A percentile compares a stretch with the other conserved stretches of the same genome.
These are phyloP conservation scores for Talaromyces funiculosus DNA, from an alignment of 2,329 filamentous ascomycete species.

Conservation along the genomic window DNA sequence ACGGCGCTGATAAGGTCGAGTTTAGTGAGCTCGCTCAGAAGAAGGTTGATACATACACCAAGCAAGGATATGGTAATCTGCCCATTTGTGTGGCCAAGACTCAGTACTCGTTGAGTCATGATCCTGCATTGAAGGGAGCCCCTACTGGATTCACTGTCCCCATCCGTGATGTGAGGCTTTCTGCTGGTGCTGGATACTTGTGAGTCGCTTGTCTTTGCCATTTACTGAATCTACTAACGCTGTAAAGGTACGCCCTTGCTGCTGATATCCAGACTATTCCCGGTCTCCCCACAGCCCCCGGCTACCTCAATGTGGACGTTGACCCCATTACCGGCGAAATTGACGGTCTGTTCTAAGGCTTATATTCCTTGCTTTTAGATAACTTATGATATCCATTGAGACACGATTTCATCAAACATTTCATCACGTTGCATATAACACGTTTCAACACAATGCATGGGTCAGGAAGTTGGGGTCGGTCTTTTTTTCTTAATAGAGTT, in stretches of 20 bases:
- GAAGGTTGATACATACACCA: conserved; percentile 92
- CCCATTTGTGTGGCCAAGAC: conserved; percentile 98
- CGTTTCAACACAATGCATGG: conserved; percentile 14
- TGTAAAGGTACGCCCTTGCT: conserved; percentile 72
- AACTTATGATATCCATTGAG: conserved; percentile 1
- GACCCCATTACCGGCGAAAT: conserved; percentile 79
- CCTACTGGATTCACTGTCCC: conserved; percentile 91
- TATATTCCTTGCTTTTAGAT: neutral
- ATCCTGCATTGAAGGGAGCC: conserved; percentile 88
- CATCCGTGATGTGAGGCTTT: conserved; percentile 88
- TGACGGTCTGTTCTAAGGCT: conserved; percentile 75
- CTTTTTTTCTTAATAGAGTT: conserved; percentile 1
- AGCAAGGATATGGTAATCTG: conserved; percentile 84
- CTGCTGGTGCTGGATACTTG: conserved; percentile 88
- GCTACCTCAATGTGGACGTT: conserved; percentile 87
- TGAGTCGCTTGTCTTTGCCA: conserved; percentile 43
- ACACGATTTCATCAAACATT: conserved; percentile 4
- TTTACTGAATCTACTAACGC: conserved; percentile 31
- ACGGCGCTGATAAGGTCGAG: conserved; percentile 81
- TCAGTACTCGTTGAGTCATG: conserved; percentile 92
- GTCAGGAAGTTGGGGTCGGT: conserved; percentile 4
- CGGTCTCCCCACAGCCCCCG: conserved; percentile 87
- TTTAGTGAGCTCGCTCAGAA: conserved; percentile 91
- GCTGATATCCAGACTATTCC: conserved; percentile 99
- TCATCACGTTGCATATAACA: conserved; percentile 12